These are phyloP conservation scores for Calonectria ilicicola DNA, from an alignment of 2,329 filamentous ascomycete genomes.

Conservation along the genomic window DNA sequence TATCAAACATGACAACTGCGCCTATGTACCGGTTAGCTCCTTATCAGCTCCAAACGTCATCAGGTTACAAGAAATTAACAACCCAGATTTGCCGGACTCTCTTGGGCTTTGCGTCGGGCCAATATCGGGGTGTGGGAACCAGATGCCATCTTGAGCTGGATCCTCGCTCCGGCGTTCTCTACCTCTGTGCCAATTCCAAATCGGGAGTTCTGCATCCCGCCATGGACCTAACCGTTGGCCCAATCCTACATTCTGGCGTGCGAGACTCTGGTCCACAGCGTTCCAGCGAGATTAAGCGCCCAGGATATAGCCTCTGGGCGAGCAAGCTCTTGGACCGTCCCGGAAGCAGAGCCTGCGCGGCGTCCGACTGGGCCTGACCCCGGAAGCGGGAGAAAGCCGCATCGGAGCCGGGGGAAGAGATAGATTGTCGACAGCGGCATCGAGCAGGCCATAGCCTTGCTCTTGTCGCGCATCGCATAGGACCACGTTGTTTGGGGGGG, in stretches of 20 bases:
- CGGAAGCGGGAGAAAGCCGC: slow-evolving; percentile 16
- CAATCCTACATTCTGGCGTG: slow-evolving; percentile 41
- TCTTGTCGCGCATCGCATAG: not conserved
- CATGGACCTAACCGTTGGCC: slow-evolving; percentile 36
- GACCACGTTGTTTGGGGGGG: not conserved
- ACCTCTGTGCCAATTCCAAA: slow-evolving; percentile 33
- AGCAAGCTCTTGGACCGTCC: slow-evolving; percentile 7
- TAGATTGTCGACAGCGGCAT: not conserved
- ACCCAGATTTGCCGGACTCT: slow-evolving; percentile 14
- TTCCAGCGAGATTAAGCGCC: slow-evolving; percentile 41
- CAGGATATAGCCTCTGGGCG: slow-evolving; percentile 27
- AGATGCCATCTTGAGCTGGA: slow-evolving; percentile 17
- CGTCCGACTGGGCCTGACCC: not conserved
- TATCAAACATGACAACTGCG: slow-evolving; percentile 6
- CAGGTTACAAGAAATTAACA: slow-evolving; percentile 22
- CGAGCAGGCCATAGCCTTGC: slow-evolving; percentile 3
- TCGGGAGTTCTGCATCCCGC: slow-evolving; percentile 40
- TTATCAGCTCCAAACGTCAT: slow-evolving; percentile 24
- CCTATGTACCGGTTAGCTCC: not conserved
- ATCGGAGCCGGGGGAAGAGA: slow-evolving; percentile 5
- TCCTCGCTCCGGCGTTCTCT: slow-evolving; percentile 13
- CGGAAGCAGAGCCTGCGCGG: slow-evolving; percentile 15
- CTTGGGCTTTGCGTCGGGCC: slow-evolving; percentile 13
- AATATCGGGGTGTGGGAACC: slow-evolving; percentile 25
- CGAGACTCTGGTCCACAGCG: slow-evolving; percentile 32